Evolutionary conservation across 352 stramenopile species (phyloP).

Genomic region (Phytophthora constricta): DNA sequence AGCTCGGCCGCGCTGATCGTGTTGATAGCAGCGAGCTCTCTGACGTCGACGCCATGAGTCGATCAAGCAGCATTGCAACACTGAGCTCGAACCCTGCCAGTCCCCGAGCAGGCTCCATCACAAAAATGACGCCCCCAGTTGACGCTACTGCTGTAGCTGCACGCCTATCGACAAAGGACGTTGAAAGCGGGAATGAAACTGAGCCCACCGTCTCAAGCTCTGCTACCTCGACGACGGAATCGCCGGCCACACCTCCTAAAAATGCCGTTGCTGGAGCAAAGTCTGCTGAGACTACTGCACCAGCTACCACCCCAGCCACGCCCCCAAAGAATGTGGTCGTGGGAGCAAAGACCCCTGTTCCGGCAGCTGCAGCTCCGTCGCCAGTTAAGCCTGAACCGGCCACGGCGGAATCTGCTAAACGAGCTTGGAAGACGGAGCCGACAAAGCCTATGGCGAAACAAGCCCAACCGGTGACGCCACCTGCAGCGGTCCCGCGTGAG

Average conservation of each 20-base stretch:
- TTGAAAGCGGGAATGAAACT: constrained; percentile 1
- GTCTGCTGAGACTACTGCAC: constrained; percentile 2
- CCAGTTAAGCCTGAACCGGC: constrained; percentile 10
- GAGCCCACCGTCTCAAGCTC: constrained; percentile 12
- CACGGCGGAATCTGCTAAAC: neutral
- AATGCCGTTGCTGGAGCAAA: neutral
- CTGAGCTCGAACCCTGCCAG: constrained; percentile 37
- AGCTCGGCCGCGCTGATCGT: constrained; percentile 45
- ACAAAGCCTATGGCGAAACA: neutral
- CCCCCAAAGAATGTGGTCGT: constrained; percentile 7
- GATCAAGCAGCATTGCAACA: constrained; percentile 40
- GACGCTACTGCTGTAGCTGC: constrained; percentile 28
- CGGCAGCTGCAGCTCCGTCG: constrained; percentile 7
- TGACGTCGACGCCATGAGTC: constrained; percentile 59
- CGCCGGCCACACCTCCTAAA: constrained; percentile 1
- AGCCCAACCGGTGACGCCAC: neutral
- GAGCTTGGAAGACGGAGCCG: neutral
- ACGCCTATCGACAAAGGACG: constrained; percentile 20
- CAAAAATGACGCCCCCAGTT: constrained; percentile 14
- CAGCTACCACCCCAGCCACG: constrained; percentile 7
- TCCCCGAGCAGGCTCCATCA: constrained; percentile 25
- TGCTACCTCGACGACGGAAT: constrained; percentile 1
- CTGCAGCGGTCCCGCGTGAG: constrained; percentile 7
- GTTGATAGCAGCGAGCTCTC: constrained; percentile 59
- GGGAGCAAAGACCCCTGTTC: neutral